These are phyloP conservation scores for Cucumis cinereus DNA, from an alignment of 306 rosid species.

Conservation along the genomic window DNA sequence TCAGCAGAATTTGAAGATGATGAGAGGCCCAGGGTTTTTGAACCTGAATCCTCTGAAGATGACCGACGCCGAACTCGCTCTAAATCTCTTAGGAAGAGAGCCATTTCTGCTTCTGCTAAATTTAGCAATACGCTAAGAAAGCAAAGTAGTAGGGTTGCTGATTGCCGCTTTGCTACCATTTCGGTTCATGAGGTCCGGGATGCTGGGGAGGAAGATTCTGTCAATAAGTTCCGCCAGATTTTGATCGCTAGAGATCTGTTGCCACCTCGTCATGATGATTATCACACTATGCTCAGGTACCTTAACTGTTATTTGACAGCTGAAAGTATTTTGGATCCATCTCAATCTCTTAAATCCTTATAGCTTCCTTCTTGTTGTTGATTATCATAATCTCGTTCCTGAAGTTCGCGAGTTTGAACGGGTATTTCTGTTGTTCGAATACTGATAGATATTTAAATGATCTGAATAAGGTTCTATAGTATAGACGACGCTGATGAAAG, in stretches of 20 bases:
- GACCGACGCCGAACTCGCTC: conserved; percentile 60
- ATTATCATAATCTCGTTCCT: background rate
- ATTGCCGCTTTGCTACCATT: conserved; percentile 51
- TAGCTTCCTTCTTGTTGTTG: too few species aligned
- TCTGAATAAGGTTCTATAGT: background rate
- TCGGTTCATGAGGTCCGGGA: conserved; percentile 84
- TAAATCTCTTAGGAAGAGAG: conserved; percentile 68
- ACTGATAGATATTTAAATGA: background rate
- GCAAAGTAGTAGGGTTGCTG: conserved; percentile 53
- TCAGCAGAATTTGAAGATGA: conserved; percentile 57
- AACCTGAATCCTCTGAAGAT: conserved; percentile 68
- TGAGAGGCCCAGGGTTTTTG: conserved; percentile 34
- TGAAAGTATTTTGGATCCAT: background rate
- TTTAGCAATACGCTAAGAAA: conserved; percentile 47
- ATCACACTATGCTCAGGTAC: conserved; percentile 86
- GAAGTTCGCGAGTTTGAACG: background rate
- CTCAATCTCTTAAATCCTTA: too few species aligned
- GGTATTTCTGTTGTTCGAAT: background rate
- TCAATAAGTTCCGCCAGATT: conserved; percentile 43
- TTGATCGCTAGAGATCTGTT: conserved; percentile 52
- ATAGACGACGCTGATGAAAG: background rate
- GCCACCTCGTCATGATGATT: conserved; percentile 71
- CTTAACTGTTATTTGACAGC: background rate
- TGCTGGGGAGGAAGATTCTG: conserved; percentile 78
- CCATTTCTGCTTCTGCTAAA: conserved; percentile 49